Evolutionary conservation across 345 rosid genomes (phyloP).

Genomic region (Rhizophora apiculata): DNA sequence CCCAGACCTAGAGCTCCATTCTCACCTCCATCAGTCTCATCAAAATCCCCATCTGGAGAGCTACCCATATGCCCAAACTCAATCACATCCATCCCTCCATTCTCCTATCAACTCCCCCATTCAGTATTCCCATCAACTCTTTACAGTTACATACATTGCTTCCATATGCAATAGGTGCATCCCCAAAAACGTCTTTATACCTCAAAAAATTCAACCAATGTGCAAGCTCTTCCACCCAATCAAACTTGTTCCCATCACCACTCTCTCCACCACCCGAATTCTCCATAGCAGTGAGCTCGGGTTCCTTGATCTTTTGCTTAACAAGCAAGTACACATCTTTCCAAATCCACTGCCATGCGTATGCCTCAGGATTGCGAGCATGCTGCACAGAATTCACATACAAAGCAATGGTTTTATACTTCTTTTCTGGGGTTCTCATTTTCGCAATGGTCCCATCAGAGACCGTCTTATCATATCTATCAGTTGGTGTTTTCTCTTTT

Average conservation of each 20-base stretch:
- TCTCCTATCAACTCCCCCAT: too few species aligned
- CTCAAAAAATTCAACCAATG: slow-evolving; percentile 73
- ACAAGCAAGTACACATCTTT: slow-evolving; percentile 78
- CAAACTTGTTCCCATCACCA: slow-evolving; percentile 46
- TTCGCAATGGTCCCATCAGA: slow-evolving; percentile 61
- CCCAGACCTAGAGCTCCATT: too few species aligned
- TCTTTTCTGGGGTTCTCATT: slow-evolving; percentile 77
- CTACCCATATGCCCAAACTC: too few species aligned
- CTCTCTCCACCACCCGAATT: slow-evolving; percentile 34
- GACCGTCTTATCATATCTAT: slow-evolving; percentile 60
- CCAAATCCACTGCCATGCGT: slow-evolving; percentile 83
- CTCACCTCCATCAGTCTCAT: too few species aligned
- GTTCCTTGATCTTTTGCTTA: slow-evolving; percentile 68
- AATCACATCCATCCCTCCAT: too few species aligned
- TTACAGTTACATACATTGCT: slow-evolving; percentile 11
- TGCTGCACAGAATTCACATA: slow-evolving; percentile 63
- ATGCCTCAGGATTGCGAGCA: slow-evolving; percentile 44
- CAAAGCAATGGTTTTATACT: slow-evolving; percentile 58
- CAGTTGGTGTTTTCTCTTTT: slow-evolving; percentile 72
- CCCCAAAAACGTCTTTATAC: slow-evolving; percentile 70
- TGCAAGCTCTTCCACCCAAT: slow-evolving; percentile 68
- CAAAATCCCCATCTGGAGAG: too few species aligned
- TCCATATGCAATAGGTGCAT: slow-evolving; percentile 39
- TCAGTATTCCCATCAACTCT: too few species aligned
- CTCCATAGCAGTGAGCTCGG: slow-evolving; percentile 30